Conservation (phyloP, 2,329 filamentous ascomycete species). For the Rhinocladiella mackenziei region DNA sequence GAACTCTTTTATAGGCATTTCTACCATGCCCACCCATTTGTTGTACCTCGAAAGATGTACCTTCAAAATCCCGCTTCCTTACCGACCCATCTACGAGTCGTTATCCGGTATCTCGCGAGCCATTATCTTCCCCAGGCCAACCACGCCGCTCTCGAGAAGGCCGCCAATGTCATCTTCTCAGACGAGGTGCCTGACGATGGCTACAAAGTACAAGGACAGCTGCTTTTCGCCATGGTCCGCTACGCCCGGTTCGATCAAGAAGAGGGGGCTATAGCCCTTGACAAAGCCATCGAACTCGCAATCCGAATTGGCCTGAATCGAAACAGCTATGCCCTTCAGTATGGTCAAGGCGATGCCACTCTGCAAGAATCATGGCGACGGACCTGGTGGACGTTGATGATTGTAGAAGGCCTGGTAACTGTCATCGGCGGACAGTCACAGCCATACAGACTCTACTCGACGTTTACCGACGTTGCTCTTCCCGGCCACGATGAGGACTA, state of each 20-base stretch:
- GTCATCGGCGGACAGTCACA: conserved; percentile 51
- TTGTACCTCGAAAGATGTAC: conserved; percentile 47
- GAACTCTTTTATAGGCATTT: conserved; percentile 56
- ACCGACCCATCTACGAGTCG: conserved; percentile 48
- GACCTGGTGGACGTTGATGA: conserved; percentile 85
- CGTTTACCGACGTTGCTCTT: conserved; percentile 67
- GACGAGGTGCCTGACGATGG: conserved; percentile 30
- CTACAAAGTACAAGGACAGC: conserved; percentile 38
- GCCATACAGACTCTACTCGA: conserved; percentile 55
- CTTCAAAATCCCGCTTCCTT: conserved; percentile 36
- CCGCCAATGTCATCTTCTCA: conserved; percentile 30
- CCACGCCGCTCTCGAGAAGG: conserved; percentile 28
- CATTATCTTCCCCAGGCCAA: conserved; percentile 48
- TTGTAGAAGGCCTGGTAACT: conserved; percentile 80
- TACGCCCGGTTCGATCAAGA: conserved; percentile 36
- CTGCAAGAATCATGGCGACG: conserved; percentile 79
- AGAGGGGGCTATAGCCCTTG: conserved; percentile 45
- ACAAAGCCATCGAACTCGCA: conserved; percentile 65
- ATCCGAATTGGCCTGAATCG: conserved; percentile 73
- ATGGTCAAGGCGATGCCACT: conserved; percentile 55
- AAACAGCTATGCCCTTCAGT: conserved; percentile 50
- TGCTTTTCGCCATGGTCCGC: conserved; percentile 37
- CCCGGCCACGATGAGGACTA: conserved; percentile 77
- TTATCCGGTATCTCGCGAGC: conserved; percentile 55
- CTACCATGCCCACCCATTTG: conserved; percentile 54